Base-by-base conservation (phyloP, 2,329 filamentous ascomycete species). In the Westerdykella sp. region DNA sequence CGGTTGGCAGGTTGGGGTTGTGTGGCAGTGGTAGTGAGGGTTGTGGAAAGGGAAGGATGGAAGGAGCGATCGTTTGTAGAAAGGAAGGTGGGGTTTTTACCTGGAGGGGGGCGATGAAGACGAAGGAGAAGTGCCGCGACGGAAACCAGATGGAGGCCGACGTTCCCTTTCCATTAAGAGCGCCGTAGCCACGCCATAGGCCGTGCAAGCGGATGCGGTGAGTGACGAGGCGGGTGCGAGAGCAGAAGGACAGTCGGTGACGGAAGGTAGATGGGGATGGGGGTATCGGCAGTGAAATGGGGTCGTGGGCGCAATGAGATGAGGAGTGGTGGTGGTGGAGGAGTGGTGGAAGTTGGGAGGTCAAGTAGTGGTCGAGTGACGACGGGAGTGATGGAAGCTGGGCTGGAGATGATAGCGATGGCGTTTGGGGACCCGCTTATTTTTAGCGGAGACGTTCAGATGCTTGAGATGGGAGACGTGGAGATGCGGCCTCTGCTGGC, bases 201-300 rank as follows among this genome's bases (percentile, higher is more conserved):
- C 54, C 60, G 58, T 56, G 58, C 54, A 59, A 63, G 63, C 59
- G 62, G 62, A 53, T 57, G 59, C 52, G 51, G 60, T 55, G 50
- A 46, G 49, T n/a, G 34, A 34, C 40, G 36, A 38, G n/a, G 41
- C 38, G 30, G 15, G 39, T 12, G 25, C 4, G 25, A 12, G 25
- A 28, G 25, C 25, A 28, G 25, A 7, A 5, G 25, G 7, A 28
- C 25, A 10, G 32, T 22, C 25, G 25, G 25, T 28, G 25, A 28
- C 25, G 46, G 12, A 14, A 13, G 22, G 32, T 9, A n/a, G 21
- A 22, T 37, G 11, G 34, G 22, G 36, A 40, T 21, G 23, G 23
- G 30, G 34, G 6, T 16, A 25, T 36, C 9, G 15, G 36, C 15
- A 37, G 30, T 21, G 15, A 21, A 21, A 21, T 34, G 22, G 15